These are phyloP conservation scores for Pseudocercospora crystallina DNA, from an alignment of 2,329 filamentous ascomycete genomes.

Conservation along the genomic window DNA sequence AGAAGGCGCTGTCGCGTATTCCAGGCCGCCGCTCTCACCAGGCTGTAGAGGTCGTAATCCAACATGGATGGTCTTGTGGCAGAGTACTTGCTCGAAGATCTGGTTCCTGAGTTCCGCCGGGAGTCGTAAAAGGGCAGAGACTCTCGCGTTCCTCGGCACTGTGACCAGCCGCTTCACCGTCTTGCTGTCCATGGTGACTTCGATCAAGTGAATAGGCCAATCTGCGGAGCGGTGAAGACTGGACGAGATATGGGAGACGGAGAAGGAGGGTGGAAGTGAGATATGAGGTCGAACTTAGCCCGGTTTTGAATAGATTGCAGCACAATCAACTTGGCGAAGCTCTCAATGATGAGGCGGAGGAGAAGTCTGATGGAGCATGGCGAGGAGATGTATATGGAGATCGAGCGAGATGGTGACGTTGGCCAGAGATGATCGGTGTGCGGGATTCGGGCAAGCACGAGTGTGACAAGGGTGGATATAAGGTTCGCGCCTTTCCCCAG, in stretches of 20 bases:
- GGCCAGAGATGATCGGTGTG: background rate
- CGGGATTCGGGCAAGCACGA: background rate
- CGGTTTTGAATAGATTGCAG: too few species aligned
- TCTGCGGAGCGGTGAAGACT: too few species aligned
- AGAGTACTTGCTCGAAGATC: constrained; percentile 20
- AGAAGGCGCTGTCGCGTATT: background rate
- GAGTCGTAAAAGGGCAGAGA: constrained; percentile 14
- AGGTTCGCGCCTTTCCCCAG: constrained; percentile 3
- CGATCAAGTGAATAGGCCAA: background rate
- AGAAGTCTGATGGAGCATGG: background rate
- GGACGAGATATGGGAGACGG: too few species aligned
- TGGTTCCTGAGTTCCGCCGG: constrained; percentile 18
- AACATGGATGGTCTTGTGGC: constrained; percentile 14
- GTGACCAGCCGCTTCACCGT: too few species aligned
- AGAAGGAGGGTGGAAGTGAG: too few species aligned
- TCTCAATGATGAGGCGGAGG: background rate
- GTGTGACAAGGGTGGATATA: constrained; percentile 4
- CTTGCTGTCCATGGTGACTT: background rate
- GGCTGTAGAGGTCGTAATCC: constrained; percentile 12
- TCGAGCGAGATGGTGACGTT: background rate
- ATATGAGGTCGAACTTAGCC: too few species aligned
- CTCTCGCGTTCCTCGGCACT: too few species aligned
- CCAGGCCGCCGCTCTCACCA: constrained; percentile 10
- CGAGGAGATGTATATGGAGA: background rate
- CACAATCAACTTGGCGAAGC: background rate